phyloP scores from a whole-genome alignment of 208 protist species.

The Paratrypanosoma confusum region DNA sequence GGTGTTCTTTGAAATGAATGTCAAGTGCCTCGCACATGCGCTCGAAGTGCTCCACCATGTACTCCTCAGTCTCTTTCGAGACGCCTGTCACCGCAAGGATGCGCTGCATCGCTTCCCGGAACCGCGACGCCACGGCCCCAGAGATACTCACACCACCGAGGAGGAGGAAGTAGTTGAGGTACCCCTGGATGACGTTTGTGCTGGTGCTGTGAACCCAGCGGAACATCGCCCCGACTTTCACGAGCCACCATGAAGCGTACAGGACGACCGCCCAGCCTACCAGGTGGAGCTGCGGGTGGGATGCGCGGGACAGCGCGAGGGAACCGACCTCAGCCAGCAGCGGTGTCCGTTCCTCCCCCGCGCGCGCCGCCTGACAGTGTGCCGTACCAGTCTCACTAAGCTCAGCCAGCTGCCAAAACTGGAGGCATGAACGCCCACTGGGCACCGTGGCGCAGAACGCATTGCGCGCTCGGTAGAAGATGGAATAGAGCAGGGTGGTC shows the following conservation, averaged over 20 bases:
- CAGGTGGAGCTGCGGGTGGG: slow-evolving; percentile 65
- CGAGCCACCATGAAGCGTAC: slow-evolving; percentile 78
- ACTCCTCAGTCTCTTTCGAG: slow-evolving; percentile 45
- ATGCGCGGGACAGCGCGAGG: too few species aligned
- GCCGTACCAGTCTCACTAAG: too few species aligned
- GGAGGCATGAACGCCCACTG: slow-evolving; percentile 25
- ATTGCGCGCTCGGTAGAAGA: slow-evolving; percentile 43
- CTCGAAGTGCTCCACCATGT: slow-evolving; percentile 74
- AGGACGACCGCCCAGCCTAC: slow-evolving; percentile 52
- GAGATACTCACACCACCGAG: slow-evolving; percentile 28
- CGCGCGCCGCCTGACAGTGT: too few species aligned
- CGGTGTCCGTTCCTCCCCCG: too few species aligned
- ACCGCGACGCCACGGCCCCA: slow-evolving; percentile 25
- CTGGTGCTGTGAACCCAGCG: slow-evolving; percentile 54
- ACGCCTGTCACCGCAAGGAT: slow-evolving; percentile 43
- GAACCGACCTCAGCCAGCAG: too few species aligned
- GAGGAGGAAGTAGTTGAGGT: slow-evolving; percentile 65
- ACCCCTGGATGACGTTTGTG: slow-evolving; percentile 49
- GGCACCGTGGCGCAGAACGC: slow-evolving; percentile 59
- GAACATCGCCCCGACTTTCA: slow-evolving; percentile 60
- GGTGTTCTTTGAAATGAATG: slow-evolving; percentile 36
- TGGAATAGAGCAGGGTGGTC: slow-evolving; percentile 55
- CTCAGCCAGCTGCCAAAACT: slow-evolving; percentile 73
- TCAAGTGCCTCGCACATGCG: slow-evolving; percentile 63
- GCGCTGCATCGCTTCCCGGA: slow-evolving; percentile 41